Conservation (phyloP, 1,284 basidiomycete genomes). For the Bondarzewia mesenterica region DNA sequence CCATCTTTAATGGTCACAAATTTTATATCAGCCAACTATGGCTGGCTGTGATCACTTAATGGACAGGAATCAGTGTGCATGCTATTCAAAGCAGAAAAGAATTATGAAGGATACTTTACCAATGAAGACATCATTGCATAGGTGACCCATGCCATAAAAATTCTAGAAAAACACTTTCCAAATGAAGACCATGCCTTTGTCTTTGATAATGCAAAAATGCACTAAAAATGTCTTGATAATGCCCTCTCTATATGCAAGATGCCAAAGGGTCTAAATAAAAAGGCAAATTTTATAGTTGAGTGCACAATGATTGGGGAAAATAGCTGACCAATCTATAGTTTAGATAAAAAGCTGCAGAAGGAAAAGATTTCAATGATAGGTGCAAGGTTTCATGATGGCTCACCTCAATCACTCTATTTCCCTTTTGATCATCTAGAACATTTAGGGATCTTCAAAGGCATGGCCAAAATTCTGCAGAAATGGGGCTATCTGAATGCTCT, state of each 20-base stretch:
- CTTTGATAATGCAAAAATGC: conserved; percentile 30
- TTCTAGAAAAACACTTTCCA: conserved; percentile 19
- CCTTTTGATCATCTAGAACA: conserved; percentile 4
- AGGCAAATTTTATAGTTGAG: neutral
- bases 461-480: conserved; percentile 17
- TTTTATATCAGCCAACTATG: conserved; percentile 35
- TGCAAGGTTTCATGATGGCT: conserved; percentile 14
- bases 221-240: conserved; percentile 23
- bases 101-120: conserved; percentile 27
- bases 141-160: conserved; percentile 20
- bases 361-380: conserved; percentile 7
- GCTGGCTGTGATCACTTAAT: conserved; percentile 25
- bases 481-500: conserved; percentile 8
- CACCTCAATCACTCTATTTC: conserved; percentile 16
- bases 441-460: conserved; percentile 16
- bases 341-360: neutral
- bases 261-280: conserved; percentile 14
- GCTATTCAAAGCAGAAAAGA: conserved; percentile 22
- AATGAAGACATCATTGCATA: conserved; percentile 23
- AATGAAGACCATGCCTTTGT: conserved; percentile 22
- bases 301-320: neutral
- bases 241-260: conserved; percentile 23
- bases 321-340: neutral
- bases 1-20: conserved; percentile 32
- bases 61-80: conserved; percentile 12